Evolutionary conservation across 345 rosid species (phyloP), one percentile per base, ranked within the genome.

Genomic region (Eucalyptus tenuipes): DNA sequence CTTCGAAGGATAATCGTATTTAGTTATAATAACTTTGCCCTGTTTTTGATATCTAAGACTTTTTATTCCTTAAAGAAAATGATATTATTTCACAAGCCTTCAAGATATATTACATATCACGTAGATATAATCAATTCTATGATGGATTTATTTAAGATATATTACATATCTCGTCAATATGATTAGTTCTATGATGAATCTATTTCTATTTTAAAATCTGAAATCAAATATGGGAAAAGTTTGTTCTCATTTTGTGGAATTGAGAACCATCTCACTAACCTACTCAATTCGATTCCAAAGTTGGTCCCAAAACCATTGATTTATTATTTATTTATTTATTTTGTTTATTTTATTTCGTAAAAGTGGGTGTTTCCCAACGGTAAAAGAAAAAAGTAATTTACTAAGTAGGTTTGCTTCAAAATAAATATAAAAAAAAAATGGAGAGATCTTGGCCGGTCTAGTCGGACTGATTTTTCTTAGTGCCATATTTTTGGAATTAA

Each of bases 231-330:
- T 29, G 8, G 2, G 8, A 13, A 61, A 29, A 13, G 8, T 29
- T 29, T 6, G 33, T 61, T 61, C 16, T 29, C 2, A 12, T 13
- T 61, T 27, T 61, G 2, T 61, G 33, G 68, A 61, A 61, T 27
- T 12, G 16, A 29, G 15, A 27, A 61, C 68, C 16, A 5, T 0
- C 68, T 29, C 33, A 59, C 66, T 15, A 27, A 59, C 31, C 66
- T 24, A 5, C 13, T 59, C 0, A 0, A 29, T 61, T 2, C 2
- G 4, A 0, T 29, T 61, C 8, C 33, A 61, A 61, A 12, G 1
- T 61, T 29, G 16, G 16, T 61, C 31, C 2, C 0, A 6, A 0
- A 29, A 61, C 33, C 16, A 6, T 61, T 61, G 33, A 29, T 61
- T 61, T 13, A 4, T 61, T 29, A 29, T 29, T 25, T 57, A 16